phyloP scores from a whole-genome alignment of 176 grass and related monocot genomes.

The Sorghum bicolor region DNA sequence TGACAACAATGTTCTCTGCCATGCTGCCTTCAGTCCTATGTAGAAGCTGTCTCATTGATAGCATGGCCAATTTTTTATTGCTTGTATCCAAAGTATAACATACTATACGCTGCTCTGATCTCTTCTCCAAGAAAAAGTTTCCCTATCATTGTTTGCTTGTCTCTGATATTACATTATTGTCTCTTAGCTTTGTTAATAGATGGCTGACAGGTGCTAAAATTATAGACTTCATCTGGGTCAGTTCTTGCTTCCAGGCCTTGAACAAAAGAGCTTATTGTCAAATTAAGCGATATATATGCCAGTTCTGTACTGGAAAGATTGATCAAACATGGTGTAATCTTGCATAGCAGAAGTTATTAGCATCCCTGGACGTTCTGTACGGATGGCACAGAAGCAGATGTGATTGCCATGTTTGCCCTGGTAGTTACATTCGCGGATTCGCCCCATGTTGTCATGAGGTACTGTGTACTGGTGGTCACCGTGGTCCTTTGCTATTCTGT shows the following conservation, averaged over 20 bases:
- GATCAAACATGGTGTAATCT: not conserved
- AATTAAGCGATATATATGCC: not conserved
- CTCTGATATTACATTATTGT: not conserved
- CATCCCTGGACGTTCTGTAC: not conserved
- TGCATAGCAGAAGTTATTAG: no score
- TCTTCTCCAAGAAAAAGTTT: not conserved
- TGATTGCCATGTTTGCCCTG: not conserved
- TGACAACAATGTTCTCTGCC: not conserved
- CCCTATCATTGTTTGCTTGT: not conserved
- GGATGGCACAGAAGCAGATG: not conserved
- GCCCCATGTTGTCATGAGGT: not conserved
- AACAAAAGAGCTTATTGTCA: not conserved
- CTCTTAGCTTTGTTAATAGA: not conserved
- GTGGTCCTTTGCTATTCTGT: not conserved
- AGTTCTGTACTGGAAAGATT: not conserved
- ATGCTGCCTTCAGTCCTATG: not conserved
- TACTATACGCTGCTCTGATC: not conserved
- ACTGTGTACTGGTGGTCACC: not conserved
- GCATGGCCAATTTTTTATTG: not conserved
- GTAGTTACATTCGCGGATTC: no score
- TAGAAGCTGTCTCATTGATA: not conserved
- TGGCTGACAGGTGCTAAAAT: not conserved
- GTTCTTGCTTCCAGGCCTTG: not conserved
- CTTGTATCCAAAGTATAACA: slow-evolving; percentile 19
- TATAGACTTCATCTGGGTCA: not conserved